Percentiles rank a stretch among this genome's conserved stretches.
These are phyloP conservation scores for Amborella trichopoda DNA, from an alignment of 164 flowering plant species.

Conservation along the genomic window DNA sequence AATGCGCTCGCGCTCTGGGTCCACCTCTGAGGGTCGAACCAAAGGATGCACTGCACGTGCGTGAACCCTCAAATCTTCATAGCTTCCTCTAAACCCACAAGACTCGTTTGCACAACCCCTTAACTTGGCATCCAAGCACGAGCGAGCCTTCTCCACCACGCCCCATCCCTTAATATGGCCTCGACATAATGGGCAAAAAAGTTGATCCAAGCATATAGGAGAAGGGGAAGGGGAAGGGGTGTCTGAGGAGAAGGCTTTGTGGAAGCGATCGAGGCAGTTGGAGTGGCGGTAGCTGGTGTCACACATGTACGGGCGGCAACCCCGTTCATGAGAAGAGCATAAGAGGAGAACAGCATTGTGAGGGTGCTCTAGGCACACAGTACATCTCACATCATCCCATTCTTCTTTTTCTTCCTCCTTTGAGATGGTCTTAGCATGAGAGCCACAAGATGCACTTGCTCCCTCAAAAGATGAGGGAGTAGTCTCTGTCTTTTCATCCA, in stretches of 20 bases:
- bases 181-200: slow-evolving; percentile 58
- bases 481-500: too few relatives aligned
- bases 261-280: slow-evolving; percentile 52
- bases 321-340: slow-evolving; percentile 49
- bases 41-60: slow-evolving; percentile 55
- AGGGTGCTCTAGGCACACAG: slow-evolving; percentile 78
- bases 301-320: slow-evolving; percentile 60
- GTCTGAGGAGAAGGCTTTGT: neutral
- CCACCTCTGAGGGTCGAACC: slow-evolving; percentile 45
- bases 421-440: too few relatives aligned
- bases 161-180: slow-evolving; percentile 37
- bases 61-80: slow-evolving; percentile 50
- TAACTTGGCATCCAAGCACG: slow-evolving; percentile 38
- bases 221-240: too few relatives aligned
- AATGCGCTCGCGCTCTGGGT: slow-evolving; percentile 56
- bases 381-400: slow-evolving; percentile 64
- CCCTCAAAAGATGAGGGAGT: too few relatives aligned
- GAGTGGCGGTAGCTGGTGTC: slow-evolving; percentile 72
- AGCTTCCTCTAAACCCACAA: slow-evolving; percentile 50
- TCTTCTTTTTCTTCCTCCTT: too few relatives aligned
- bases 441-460: too few relatives aligned
- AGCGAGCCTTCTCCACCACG: slow-evolving; percentile 44
- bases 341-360: slow-evolving; percentile 73
- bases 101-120: slow-evolving; percentile 54
- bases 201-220: too few relatives aligned